Evolutionary conservation across 176 grass and related monocot species (phyloP).

Genomic region (Aegilops umbellulata): DNA sequence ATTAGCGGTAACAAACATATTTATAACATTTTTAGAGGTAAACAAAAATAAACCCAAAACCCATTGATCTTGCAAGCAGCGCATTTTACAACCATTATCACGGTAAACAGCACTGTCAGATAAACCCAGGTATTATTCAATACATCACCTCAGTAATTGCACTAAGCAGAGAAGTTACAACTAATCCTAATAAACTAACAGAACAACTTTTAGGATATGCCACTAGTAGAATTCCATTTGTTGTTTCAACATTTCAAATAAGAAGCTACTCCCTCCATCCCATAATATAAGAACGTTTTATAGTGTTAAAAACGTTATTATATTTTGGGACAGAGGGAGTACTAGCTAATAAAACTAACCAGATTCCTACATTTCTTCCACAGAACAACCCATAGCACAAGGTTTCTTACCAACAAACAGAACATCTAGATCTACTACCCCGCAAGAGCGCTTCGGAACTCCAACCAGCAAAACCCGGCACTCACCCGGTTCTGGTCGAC

Average conservation of each 20-base stretch:
- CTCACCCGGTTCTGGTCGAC: constrained; percentile 83
- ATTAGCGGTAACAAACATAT: neutral
- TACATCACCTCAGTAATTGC: too few relatives aligned
- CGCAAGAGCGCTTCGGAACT: neutral
- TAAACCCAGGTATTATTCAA: neutral
- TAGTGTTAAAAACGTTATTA: too few relatives aligned
- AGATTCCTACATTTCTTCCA: neutral
- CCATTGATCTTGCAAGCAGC: neutral
- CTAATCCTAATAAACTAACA: neutral
- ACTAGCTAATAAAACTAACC: neutral
- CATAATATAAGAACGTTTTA: too few relatives aligned
- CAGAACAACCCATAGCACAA: neutral
- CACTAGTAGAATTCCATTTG: neutral
- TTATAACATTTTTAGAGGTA: neutral
- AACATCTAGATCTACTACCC: constrained; percentile 8
- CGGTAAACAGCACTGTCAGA: neutral
- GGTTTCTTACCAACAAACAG: neutral
- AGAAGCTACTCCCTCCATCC: too few relatives aligned
- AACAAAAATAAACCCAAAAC: neutral
- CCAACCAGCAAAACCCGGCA: neutral
- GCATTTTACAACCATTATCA: neutral
- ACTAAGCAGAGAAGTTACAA: neutral
- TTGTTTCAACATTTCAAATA: neutral
- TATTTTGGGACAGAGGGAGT: too few relatives aligned
- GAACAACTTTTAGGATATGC: neutral